These are phyloP conservation scores for Rhodotorula sp. DNA, from an alignment of 1,284 basidiomycete genomes.

Conservation along the genomic window DNA sequence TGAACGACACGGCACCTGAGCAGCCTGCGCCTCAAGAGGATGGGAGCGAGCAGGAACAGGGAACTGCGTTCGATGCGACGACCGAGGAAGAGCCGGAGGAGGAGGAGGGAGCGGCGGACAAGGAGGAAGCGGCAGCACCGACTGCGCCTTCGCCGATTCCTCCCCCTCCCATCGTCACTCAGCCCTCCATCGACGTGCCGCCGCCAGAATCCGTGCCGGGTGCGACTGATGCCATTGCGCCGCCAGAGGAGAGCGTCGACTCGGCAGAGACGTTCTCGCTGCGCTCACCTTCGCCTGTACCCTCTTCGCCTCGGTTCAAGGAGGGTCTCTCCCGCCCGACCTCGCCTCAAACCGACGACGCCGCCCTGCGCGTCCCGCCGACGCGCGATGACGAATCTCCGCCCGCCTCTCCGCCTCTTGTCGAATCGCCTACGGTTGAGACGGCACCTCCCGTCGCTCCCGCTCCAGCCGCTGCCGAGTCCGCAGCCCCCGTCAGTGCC, in stretches of 20 bases:
- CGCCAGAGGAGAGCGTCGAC: background rate
- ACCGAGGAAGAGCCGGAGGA: too few species aligned
- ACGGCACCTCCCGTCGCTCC: background rate
- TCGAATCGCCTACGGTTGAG: too few species aligned
- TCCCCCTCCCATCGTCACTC: background rate
- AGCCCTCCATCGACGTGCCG: conserved; percentile 22
- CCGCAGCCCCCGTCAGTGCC: background rate
- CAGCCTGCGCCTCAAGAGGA: background rate
- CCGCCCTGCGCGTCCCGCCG: conserved; percentile 7
- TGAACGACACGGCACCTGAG: background rate
- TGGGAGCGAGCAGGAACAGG: background rate
- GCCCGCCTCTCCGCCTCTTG: background rate
- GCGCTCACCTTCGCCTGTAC: background rate
- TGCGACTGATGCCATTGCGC: conserved; percentile 9
- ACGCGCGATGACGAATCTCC: conserved; percentile 6
- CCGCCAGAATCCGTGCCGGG: conserved; percentile 10
- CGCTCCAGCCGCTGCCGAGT: background rate
- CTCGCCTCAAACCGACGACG: conserved; percentile 4
- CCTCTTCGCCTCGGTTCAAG: background rate
- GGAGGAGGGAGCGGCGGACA: background rate
- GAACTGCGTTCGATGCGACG: too few species aligned
- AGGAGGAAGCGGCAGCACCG: background rate
- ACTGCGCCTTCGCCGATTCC: background rate
- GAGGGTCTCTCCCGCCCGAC: conserved; percentile 27
- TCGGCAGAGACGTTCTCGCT: background rate